Conservation (phyloP, 805 yeast species). For the Lipomyces yamadae region DNA sequence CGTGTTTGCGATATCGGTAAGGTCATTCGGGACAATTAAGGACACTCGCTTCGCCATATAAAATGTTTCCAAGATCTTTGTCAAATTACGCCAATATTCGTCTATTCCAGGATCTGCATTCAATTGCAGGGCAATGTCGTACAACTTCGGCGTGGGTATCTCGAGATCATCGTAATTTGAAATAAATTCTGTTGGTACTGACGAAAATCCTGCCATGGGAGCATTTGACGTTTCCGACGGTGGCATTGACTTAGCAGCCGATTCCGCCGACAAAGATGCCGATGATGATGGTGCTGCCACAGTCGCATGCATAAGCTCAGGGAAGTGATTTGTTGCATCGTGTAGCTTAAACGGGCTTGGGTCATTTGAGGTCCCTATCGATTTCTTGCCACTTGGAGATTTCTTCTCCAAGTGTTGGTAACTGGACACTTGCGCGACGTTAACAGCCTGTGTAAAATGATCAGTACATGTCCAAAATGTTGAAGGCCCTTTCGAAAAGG, state of each 20-base stretch:
- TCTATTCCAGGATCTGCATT: slow-evolving; percentile 39
- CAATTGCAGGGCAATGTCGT: slow-evolving; percentile 31
- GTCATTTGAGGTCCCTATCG: neutral
- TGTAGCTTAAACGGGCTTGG: neutral
- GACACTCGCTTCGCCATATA: slow-evolving; percentile 43
- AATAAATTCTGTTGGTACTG: slow-evolving; percentile 16
- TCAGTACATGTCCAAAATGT: neutral
- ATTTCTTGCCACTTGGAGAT: neutral
- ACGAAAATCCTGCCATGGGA: slow-evolving; percentile 5
- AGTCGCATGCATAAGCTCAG: neutral
- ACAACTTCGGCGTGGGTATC: slow-evolving; percentile 34
- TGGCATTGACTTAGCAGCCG: slow-evolving; percentile 1
- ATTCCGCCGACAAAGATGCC: neutral
- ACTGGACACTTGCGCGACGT: slow-evolving; percentile 27
- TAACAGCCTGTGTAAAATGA: slow-evolving; percentile 26
- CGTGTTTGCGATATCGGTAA: slow-evolving; percentile 43
- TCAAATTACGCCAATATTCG: slow-evolving; percentile 41
- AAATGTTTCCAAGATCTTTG: slow-evolving; percentile 38
- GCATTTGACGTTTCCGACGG: neutral
- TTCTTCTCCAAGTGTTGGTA: slow-evolving; percentile 22
- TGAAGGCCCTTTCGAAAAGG: neutral
- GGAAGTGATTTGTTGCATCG: neutral
- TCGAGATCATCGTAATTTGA: slow-evolving; percentile 21
- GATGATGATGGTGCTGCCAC: too few species aligned
- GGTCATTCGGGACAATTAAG: slow-evolving; percentile 43